Percentiles rank a stretch among this genome's conserved stretches.
Evolutionary conservation across 1,139 yeast species (phyloP).

Genomic region (Debaryomycetaceae sp.): DNA sequence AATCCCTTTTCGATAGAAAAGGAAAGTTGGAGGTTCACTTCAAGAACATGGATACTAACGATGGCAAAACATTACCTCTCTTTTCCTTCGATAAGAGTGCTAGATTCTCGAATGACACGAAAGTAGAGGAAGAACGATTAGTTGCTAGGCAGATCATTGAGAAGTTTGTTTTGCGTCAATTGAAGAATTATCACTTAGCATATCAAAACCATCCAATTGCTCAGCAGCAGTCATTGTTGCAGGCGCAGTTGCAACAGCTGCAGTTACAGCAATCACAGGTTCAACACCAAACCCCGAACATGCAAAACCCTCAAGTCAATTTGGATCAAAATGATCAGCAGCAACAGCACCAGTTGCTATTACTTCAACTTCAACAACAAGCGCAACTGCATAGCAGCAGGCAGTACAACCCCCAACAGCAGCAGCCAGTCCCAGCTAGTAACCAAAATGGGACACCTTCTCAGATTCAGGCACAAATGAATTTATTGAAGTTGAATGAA

Average conservation of each 20-base stretch:
- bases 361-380: neutral
- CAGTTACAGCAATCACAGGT: conserved; percentile 24
- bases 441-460: conserved; percentile 11
- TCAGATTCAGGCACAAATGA: conserved; percentile 26
- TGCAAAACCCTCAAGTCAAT: conserved; percentile 26
- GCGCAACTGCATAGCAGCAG: conserved; percentile 6
- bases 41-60: conserved; percentile 16
- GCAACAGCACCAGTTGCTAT: conserved; percentile 9
- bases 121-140: conserved; percentile 35
- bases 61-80: conserved; percentile 29
- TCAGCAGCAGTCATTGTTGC: conserved; percentile 39
- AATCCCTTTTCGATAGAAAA: conserved; percentile 27
- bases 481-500: conserved; percentile 30
- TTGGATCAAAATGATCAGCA: conserved; percentile 26
- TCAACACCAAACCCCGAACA: conserved; percentile 16
- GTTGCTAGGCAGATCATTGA: conserved; percentile 44
- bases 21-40: conserved; percentile 35
- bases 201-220: conserved; percentile 45
- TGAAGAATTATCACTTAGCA: conserved; percentile 47
- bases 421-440: conserved; percentile 12
- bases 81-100: conserved; percentile 32
- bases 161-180: conserved; percentile 38
- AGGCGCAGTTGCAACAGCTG: conserved; percentile 26
- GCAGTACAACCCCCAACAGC: conserved; percentile 18
- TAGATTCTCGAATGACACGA: conserved; percentile 17